Evolutionary conservation across 148 eudicot species (phyloP).

Genomic region (Amaranthus cruentus): DNA sequence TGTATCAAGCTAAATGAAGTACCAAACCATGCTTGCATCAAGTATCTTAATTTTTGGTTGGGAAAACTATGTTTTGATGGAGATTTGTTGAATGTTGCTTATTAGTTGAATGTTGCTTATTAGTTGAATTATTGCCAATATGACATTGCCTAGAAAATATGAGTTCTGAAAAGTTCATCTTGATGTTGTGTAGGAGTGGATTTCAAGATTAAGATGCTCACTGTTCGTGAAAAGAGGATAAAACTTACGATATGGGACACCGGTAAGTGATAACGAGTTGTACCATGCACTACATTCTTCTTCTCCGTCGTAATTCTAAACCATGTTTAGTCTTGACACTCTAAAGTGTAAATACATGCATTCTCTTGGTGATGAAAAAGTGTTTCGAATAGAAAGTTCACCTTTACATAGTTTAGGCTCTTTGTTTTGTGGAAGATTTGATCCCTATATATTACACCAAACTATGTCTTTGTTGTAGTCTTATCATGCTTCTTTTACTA

Average conservation of each 20-base stretch:
- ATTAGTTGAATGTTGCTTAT: neutral
- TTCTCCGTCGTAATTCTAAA: neutral
- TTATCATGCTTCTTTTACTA: too few relatives aligned
- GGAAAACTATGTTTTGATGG: neutral
- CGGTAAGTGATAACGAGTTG: slow-evolving; percentile 51
- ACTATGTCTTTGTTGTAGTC: too few relatives aligned
- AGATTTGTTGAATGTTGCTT: neutral
- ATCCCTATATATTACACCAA: too few relatives aligned
- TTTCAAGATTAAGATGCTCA: slow-evolving; percentile 80
- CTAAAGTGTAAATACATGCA: neutral
- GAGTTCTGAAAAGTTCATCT: neutral
- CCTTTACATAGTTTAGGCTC: too few relatives aligned
- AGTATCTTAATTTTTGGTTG: neutral
- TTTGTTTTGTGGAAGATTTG: too few relatives aligned
- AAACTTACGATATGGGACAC: slow-evolving; percentile 99
- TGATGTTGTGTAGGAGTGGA: slow-evolving; percentile 63
- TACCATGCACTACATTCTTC: neutral
- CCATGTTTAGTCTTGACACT: neutral
- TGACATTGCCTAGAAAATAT: neutral
- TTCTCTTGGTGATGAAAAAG: too few relatives aligned
- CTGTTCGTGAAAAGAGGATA: slow-evolving; percentile 71
- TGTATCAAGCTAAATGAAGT: neutral
- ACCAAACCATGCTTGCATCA: neutral
- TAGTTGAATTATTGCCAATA: neutral
- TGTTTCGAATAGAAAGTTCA: too few relatives aligned